Evolutionary conservation across 371 early-diverging fungal genomes (phyloP), one percentile per base, ranked within the genome.

Genomic region (Mortierella sp.): DNA sequence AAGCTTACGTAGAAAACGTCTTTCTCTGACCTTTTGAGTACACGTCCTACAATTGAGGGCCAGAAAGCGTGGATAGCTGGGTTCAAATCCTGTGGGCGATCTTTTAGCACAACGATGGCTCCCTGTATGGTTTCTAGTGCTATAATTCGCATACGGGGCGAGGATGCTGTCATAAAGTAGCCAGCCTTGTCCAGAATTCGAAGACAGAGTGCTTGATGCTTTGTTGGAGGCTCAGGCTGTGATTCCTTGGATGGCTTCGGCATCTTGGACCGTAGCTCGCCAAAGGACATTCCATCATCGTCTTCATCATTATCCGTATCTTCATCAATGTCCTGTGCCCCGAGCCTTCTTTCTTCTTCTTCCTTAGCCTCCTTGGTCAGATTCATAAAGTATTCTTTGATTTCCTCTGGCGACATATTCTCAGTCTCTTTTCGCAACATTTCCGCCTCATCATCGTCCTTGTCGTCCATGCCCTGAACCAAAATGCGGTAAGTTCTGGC

Each of bases 131-230:
- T 64, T 35, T 75, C 81, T 35, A 80, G 43, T 4, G 81, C 75
- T 28, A 71, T 28, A 6, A 80, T 68, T 5, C 75, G 71, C 57
- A 80, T 61, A 1, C 75, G 64, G 3, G 81, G 75, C 0, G 81
- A 75, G 13, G 67, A 42, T 0, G 81, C 67, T 10, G 81, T 70
- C 54, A 80, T 55, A 54, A 80, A 80, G 45, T 80, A 80, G 0
- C 81, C 81, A 1, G 81, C 75, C 53, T 80, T 80, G 32, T 68
- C 43, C 43, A 80, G 45, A n/a, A 80, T 80, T 37, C 75, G 70
- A 12, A 80, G 58, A 37, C 71, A 71, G 6, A 80, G 72, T 15
- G 75, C 71, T 40, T 80, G 64, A n/a, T 80, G 81, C 49, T 71
- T 80, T 7, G 81, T 68, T 17, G 49, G 45, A 2, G 75, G 75